phyloP scores from a whole-genome alignment of 2,329 filamentous ascomycete genomes.

The Nigrospora oryzae region DNA sequence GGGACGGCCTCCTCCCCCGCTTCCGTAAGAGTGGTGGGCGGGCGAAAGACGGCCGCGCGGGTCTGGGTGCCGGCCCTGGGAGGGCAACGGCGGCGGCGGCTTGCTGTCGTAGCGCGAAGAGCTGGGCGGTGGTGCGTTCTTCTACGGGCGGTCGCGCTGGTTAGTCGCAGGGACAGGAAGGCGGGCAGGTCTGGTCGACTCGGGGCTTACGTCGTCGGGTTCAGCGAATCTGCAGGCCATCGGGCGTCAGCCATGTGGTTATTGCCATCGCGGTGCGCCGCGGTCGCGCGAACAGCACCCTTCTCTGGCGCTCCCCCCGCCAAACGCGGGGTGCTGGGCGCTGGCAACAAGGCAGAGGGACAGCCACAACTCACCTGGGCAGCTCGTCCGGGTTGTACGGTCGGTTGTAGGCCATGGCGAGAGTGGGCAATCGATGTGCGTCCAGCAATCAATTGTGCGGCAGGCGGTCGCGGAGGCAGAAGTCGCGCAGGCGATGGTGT shows the following conservation, averaged over 20 bases:
- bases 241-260: too few relatives aligned
- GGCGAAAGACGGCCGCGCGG: conserved; percentile 4
- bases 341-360: background rate
- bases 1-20: conserved; percentile 7
- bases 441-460: too few relatives aligned
- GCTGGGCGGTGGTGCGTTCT: conserved; percentile 14
- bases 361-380: conserved; percentile 61
- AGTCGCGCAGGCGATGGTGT: background rate
- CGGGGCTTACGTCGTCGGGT: conserved; percentile 32
- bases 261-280: too few relatives aligned
- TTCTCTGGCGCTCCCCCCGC: too few relatives aligned
- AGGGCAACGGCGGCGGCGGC: conserved; percentile 31
- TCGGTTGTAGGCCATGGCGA: conserved; percentile 84
- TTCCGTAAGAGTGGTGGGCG: conserved; percentile 1
- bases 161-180: background rate
- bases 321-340: background rate
- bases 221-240: conserved; percentile 36
- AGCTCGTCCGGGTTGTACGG: conserved; percentile 91
- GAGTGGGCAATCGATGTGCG: too few relatives aligned
- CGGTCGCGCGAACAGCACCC: too few relatives aligned
- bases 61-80: conserved; percentile 5
- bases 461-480: conserved; percentile 1
- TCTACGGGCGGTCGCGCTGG: too few relatives aligned
- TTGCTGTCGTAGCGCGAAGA: conserved; percentile 38
- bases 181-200: too few relatives aligned